phyloP scores from a whole-genome alignment of 2,329 filamentous ascomycete species.

The Macrophomina tecta region DNA sequence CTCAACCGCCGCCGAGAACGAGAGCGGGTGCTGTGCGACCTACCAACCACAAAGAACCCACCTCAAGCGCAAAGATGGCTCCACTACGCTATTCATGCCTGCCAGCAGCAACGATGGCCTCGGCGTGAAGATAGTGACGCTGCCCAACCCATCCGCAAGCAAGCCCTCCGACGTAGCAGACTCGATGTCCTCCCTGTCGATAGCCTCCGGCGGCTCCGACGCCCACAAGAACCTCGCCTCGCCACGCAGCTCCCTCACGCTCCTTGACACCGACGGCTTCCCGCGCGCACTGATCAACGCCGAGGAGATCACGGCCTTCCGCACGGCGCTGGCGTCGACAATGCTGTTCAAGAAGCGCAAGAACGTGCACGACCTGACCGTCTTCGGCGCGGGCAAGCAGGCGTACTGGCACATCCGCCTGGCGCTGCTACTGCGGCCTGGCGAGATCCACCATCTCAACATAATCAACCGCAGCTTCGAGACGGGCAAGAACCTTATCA shows the following conservation, averaged over 20 bases:
- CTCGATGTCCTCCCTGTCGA: conserved; percentile 36
- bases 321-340: conserved; percentile 69
- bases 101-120: conserved; percentile 64
- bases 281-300: conserved; percentile 70
- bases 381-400: conserved; percentile 88
- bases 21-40: conserved; percentile 60
- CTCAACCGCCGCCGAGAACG: conserved; percentile 65
- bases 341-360: conserved; percentile 68
- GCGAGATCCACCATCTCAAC: conserved; percentile 78
- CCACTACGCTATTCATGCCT: conserved; percentile 71
- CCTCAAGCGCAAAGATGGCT: conserved; percentile 65
- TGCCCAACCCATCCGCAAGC: neutral
- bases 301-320: conserved; percentile 71
- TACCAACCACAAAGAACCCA: conserved; percentile 68
- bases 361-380: conserved; percentile 74
- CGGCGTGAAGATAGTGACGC: conserved; percentile 70
- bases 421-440: conserved; percentile 72
- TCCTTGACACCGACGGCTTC: conserved; percentile 63
- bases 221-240: conserved; percentile 44
- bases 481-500: conserved; percentile 59
- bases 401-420: conserved; percentile 95
- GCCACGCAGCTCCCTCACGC: conserved; percentile 63
- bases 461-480: conserved; percentile 80
- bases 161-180: neutral
- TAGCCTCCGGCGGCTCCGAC: conserved; percentile 28